These are phyloP conservation scores for Rutstroemia sp. DNA, from an alignment of 2,329 filamentous ascomycete genomes.

Conservation along the genomic window DNA sequence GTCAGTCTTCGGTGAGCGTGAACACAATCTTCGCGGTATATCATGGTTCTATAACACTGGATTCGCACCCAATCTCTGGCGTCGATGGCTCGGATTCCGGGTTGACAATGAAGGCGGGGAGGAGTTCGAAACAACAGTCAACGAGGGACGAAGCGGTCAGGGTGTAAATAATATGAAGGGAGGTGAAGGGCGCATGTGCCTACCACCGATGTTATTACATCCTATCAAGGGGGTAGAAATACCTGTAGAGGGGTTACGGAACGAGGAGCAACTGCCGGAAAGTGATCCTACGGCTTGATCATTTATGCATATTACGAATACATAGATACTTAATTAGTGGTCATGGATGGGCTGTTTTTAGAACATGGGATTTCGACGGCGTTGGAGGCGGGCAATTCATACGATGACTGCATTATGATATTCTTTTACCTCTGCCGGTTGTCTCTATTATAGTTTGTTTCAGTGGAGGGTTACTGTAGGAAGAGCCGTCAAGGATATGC, in stretches of 20 bases:
- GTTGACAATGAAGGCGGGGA: slow-evolving; percentile 75
- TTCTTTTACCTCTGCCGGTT: too few species aligned
- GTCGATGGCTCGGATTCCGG: slow-evolving; percentile 76
- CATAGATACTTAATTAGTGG: too few species aligned
- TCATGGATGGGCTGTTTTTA: too few species aligned
- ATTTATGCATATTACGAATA: too few species aligned
- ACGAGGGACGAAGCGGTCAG: slow-evolving; percentile 34
- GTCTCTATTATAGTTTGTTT: too few species aligned
- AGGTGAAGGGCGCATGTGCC: slow-evolving; percentile 80
- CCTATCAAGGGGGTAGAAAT: slow-evolving; percentile 73
- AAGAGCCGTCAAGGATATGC: too few species aligned
- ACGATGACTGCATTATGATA: too few species aligned
- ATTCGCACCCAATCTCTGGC: slow-evolving; percentile 75
- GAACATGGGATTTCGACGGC: too few species aligned
- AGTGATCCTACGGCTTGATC: slow-evolving; percentile 29
- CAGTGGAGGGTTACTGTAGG: too few species aligned
- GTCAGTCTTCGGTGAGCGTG: slow-evolving; percentile 72
- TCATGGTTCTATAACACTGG: slow-evolving; percentile 89
- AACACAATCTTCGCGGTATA: slow-evolving; percentile 81
- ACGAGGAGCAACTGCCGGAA: slow-evolving; percentile 21
- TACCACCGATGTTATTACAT: slow-evolving; percentile 84
- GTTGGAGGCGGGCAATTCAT: too few species aligned
- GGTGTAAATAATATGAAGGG: slow-evolving; percentile 44
- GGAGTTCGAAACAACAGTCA: slow-evolving; percentile 57
- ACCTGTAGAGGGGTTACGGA: slow-evolving; percentile 21